phyloP scores from a whole-genome alignment of 1,284 basidiomycete species.

The Cryptococcus sp. region DNA sequence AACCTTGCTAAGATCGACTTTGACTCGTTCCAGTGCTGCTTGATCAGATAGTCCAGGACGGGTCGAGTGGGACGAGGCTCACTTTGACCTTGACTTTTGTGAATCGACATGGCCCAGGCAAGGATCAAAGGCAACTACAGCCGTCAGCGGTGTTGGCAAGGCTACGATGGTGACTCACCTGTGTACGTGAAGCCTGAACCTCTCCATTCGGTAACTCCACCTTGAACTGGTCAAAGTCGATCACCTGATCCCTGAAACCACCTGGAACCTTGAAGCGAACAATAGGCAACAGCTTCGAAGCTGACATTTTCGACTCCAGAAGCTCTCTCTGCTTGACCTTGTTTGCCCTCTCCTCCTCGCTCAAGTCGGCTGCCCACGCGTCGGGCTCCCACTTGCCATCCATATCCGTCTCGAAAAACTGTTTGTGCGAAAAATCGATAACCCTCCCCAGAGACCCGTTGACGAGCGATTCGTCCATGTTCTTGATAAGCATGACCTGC shows the following conservation, averaged over 20 bases:
- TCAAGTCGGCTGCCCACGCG: constrained; percentile 15
- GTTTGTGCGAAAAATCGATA: constrained; percentile 55
- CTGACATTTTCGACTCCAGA: constrained; percentile 23
- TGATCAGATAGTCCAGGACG: neutral
- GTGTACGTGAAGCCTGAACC: constrained; percentile 64
- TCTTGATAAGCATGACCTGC: constrained; percentile 69
- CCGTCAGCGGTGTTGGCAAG: constrained; percentile 13
- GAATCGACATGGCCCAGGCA: constrained; percentile 92
- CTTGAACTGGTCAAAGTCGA: constrained; percentile 75
- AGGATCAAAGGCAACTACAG: constrained; percentile 68
- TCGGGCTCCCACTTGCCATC: constrained; percentile 24
- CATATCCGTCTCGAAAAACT: constrained; percentile 23
- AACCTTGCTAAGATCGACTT: constrained; percentile 49
- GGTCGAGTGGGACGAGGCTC: constrained; percentile 9
- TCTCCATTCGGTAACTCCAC: constrained; percentile 77
- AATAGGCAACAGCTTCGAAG: constrained; percentile 55
- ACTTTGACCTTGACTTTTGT: constrained; percentile 87
- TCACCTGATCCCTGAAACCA: constrained; percentile 54
- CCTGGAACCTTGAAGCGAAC: constrained; percentile 67
- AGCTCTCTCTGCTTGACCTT: constrained; percentile 40
- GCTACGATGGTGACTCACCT: constrained; percentile 51
- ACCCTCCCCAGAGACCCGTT: constrained; percentile 78
- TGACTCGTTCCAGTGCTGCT: constrained; percentile 44
- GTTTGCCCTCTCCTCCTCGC: constrained; percentile 42
- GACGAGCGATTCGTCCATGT: constrained; percentile 64